Evolutionary conservation across 768 basidiomycete genomes (phyloP), one percentile per base, ranked within the genome.

Genomic region (Phlegmacium glaucopus): DNA sequence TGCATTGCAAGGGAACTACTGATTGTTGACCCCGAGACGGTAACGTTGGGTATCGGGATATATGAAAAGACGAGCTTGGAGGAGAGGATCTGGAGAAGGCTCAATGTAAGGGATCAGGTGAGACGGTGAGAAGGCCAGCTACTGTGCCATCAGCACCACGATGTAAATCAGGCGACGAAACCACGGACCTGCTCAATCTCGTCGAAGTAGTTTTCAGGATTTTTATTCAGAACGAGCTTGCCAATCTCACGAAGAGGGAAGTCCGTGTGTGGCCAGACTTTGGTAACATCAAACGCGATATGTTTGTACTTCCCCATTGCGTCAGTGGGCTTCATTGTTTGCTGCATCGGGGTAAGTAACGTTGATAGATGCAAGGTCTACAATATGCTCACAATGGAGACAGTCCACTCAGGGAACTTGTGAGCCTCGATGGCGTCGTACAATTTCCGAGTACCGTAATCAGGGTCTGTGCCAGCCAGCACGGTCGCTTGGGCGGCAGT

Each of bases 61-160:
- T 4, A 91, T 90, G 83, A 96, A 97, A 40, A 96, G 79, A 45
- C 94, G 90, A 16, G 89, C 87, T 64, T 97, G 94, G 54, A 97
- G 77, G 56, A 97, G 90, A 17, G 94, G 94, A 68, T 98, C 94
- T 15, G 85, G 80, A 4, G 89, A 86, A 34, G 92, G 79, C 72
- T 96, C 94, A 55, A 94, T 80, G 68, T 93, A 94, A 1, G 89
- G 90, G 9, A 95, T 65, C 39, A 82, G 70, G 67, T 97, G 94
- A 0, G 90, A 87, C 0, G 94, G 94, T 15, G 91, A 80, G 76
- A 91, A 94, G 2, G 93, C 93, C 48, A 70, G 74, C 78, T 86
- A 49, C 45, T 42, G n/a, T 29, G 42, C 9, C n/a, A 39, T 36
- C 22, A 41, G 54, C n/a, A n/a, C 34, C 62, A 66, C 52, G 60